These are phyloP conservation scores for Rhodomyrtus tomentosa DNA, from an alignment of 345 rosid species.

Conservation along the genomic window DNA sequence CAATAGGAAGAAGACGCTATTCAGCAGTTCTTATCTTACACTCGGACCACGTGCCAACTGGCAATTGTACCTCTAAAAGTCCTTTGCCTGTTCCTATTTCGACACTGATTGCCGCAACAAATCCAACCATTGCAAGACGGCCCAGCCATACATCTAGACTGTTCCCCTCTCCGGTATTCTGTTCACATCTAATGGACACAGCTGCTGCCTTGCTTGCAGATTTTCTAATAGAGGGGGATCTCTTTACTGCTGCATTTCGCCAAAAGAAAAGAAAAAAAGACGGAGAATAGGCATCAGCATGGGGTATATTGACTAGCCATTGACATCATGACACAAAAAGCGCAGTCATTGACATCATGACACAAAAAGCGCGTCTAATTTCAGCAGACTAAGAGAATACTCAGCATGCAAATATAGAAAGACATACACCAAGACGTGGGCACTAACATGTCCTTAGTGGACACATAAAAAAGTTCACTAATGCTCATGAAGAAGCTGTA, in stretches of 20 bases:
- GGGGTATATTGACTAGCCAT: background rate
- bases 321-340: background rate
- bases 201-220: conserved; percentile 25
- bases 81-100: conserved; percentile 84
- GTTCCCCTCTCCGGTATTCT: conserved; percentile 36
- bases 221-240: conserved; percentile 15
- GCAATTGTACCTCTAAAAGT: conserved; percentile 56
- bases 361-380: background rate
- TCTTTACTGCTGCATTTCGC: conserved; percentile 20
- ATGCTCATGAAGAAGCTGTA: background rate
- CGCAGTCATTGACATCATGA: background rate
- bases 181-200: conserved; percentile 59
- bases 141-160: conserved; percentile 87
- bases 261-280: background rate
- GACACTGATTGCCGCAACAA: conserved; percentile 63
- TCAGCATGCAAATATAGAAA: background rate
- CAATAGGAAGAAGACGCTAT: background rate
- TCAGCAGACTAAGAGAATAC: background rate
- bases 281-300: background rate
- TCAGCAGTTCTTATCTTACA: background rate
- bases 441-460: background rate
- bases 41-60: background rate
- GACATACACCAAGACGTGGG: background rate
- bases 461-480: background rate
- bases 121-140: conserved; percentile 82